A percentile compares a stretch with the other conserved stretches of the same genome.
phyloP scores from a whole-genome alignment of 2,329 filamentous ascomycete species.

The Huntiella bhutanensis region DNA sequence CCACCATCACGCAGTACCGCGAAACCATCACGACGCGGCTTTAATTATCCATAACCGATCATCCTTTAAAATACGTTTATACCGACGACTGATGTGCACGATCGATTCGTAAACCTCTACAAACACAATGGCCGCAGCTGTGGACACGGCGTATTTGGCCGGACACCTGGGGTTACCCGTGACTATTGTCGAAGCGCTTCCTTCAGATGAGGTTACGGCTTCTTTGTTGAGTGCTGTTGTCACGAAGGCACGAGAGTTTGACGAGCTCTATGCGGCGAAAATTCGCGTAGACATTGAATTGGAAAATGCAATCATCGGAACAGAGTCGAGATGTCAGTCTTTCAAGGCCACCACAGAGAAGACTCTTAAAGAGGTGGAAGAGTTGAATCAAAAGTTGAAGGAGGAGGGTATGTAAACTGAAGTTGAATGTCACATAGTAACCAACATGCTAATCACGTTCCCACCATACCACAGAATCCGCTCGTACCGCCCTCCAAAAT shows the following conservation, averaged over 20 bases:
- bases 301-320: conserved; percentile 69
- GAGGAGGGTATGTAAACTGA: conserved; percentile 47
- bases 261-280: conserved; percentile 71
- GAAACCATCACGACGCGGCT: too few relatives aligned
- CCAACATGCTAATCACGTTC: background rate
- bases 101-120: background rate
- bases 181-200: conserved; percentile 38
- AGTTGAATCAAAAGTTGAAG: conserved; percentile 61
- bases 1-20: too few relatives aligned
- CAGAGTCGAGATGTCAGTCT: conserved; percentile 64
- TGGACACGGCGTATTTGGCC: conserved; percentile 57
- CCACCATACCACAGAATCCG: conserved; percentile 39
- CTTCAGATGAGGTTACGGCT: conserved; percentile 55
- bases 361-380: conserved; percentile 64
- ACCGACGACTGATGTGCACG: too few relatives aligned
- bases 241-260: conserved; percentile 62
- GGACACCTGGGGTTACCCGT: conserved; percentile 52
- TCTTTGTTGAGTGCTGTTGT: conserved; percentile 57
- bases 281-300: conserved; percentile 79
- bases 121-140: conserved; percentile 25
- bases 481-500: conserved; percentile 55
- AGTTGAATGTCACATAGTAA: background rate
- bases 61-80: too few relatives aligned
- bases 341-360: conserved; percentile 71
- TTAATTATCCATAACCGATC: too few relatives aligned